Percentiles rank a stretch among this genome's conserved stretches.
These are phyloP conservation scores for Coprinopsis cinerea DNA, from an alignment of 768 basidiomycete species.

Conservation along the genomic window DNA sequence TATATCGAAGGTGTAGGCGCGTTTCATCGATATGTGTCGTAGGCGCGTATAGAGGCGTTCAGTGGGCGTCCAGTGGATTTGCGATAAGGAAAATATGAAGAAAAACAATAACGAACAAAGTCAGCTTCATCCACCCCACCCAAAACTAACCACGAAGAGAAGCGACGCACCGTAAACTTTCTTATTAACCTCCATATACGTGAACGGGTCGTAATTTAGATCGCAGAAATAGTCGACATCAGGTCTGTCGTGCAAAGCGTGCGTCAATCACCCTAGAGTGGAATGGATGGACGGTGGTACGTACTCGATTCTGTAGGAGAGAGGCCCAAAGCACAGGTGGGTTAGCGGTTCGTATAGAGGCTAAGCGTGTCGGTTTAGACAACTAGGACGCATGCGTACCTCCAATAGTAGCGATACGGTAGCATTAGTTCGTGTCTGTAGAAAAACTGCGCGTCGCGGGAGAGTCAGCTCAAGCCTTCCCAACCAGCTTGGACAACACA, in stretches of 20 bases:
- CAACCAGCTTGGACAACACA: conserved; percentile 26
- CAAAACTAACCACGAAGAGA: too few relatives aligned
- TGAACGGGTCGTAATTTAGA: conserved; percentile 74
- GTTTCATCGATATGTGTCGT: too few relatives aligned
- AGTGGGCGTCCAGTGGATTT: too few relatives aligned
- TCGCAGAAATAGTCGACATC: conserved; percentile 75
- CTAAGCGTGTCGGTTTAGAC: too few relatives aligned
- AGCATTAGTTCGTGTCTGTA: conserved; percentile 73
- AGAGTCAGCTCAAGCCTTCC: not conserved
- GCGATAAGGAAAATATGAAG: too few relatives aligned
- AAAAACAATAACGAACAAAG: too few relatives aligned
- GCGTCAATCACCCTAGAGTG: not conserved
- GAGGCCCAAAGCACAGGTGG: too few relatives aligned
- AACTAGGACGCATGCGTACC: conserved; percentile 20
- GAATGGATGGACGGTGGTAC: conserved; percentile 19
- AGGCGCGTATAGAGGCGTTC: too few relatives aligned
- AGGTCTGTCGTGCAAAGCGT: conserved; percentile 39
- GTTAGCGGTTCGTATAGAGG: not conserved
- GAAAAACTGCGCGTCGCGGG: conserved; percentile 57
- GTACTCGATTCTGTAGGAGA: conserved; percentile 59
- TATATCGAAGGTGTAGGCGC: too few relatives aligned
- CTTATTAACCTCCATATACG: conserved; percentile 65
- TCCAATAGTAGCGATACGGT: conserved; percentile 82
- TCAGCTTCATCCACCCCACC: too few relatives aligned
- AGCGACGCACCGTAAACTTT: conserved; percentile 36